Conservation (phyloP, 495 filamentous ascomycete genomes). For the Neurospora sp. region DNA sequence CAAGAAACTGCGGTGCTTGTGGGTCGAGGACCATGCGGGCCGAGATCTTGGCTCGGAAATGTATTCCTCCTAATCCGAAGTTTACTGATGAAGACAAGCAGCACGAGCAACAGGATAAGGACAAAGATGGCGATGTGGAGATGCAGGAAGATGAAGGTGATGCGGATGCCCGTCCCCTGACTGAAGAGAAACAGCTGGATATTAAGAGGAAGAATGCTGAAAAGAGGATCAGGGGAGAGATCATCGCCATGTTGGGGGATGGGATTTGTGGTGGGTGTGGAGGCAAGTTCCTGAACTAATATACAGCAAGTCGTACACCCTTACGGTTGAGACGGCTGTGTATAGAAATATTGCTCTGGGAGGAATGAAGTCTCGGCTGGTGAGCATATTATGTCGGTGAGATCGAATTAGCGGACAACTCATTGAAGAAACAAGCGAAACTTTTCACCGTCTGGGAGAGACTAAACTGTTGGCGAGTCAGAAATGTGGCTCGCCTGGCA, state of each 20-base stretch:
- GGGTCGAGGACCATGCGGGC: slow-evolving; percentile 30
- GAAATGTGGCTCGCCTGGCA: not conserved
- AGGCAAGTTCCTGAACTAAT: slow-evolving; percentile 35
- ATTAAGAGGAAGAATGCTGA: slow-evolving; percentile 10
- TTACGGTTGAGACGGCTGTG: not conserved
- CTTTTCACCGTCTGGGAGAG: not conserved
- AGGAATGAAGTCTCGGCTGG: not conserved
- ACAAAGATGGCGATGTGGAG: not conserved
- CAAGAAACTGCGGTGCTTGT: slow-evolving; percentile 34
- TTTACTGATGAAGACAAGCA: not conserved
- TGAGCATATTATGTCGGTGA: not conserved
- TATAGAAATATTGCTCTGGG: not conserved
- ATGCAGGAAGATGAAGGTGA: not conserved
- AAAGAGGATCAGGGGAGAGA: slow-evolving; percentile 6
- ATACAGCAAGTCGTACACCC: not conserved
- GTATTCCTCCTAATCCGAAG: not conserved
- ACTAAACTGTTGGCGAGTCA: not conserved
- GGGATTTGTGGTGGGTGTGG: slow-evolving; percentile 35
- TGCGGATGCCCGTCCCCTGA: not conserved
- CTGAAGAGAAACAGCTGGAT: slow-evolving; percentile 7
- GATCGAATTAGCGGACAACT: not conserved
- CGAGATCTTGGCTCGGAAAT: slow-evolving; percentile 13
- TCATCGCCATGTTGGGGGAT: slow-evolving; percentile 20
- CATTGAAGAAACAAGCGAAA: not conserved
- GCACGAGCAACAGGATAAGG: not conserved